Conservation (phyloP, 2,329 filamentous ascomycete species). For the Harringtonia aguacate region DNA sequence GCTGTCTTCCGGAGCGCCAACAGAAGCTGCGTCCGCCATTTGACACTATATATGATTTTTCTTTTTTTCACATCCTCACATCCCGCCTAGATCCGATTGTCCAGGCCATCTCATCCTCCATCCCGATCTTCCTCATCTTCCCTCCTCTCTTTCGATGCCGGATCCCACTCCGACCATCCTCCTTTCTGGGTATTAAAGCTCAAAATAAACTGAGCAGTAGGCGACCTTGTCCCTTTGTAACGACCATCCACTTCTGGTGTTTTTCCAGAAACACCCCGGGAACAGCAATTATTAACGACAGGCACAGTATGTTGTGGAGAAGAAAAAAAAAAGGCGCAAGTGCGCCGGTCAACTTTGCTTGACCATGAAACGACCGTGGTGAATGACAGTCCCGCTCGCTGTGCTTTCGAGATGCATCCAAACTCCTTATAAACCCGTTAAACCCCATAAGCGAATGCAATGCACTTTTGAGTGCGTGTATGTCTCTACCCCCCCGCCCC, state of each 20-base stretch:
- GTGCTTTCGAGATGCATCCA: constrained; percentile 5
- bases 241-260: not conserved
- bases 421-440: constrained; percentile 5
- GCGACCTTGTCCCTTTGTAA: not conserved
- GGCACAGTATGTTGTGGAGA: not conserved
- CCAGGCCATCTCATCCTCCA: no score
- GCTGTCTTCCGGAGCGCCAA: no score
- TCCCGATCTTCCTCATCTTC: not conserved
- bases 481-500: constrained; percentile 2
- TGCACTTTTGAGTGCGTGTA: constrained; percentile 7
- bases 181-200: not conserved
- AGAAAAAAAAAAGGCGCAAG: no score
- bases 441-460: constrained; percentile 11
- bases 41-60: not conserved
- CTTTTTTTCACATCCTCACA: not conserved
- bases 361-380: constrained; percentile 5
- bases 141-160: not conserved
- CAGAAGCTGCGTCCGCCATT: no score
- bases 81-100: not conserved
- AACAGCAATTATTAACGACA: no score
- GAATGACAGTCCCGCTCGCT: constrained; percentile 3
- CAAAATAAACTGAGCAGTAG: no score
- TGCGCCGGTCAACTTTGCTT: no score
- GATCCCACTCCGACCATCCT: not conserved
- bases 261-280: no score